These are phyloP conservation scores for Leccinum subrobustum DNA, from an alignment of 1,284 basidiomycete species.

Conservation along the genomic window DNA sequence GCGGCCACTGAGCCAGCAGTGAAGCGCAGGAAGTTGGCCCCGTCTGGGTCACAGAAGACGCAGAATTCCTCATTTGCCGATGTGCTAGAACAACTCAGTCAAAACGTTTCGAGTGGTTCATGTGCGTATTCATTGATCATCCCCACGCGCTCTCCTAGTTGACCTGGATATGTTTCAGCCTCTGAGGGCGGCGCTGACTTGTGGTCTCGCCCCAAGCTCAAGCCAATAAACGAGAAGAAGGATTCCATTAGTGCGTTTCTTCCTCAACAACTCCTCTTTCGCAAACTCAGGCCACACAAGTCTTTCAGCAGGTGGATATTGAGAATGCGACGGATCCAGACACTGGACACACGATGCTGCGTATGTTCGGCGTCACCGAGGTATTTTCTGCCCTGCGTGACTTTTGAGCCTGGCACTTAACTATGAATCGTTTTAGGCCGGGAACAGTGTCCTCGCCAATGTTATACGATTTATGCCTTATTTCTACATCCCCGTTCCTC, in stretches of 20 bases:
- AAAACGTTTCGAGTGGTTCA: constrained; percentile 50
- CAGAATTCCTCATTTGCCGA: constrained; percentile 65
- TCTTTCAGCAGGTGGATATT: constrained; percentile 94
- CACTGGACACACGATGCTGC: constrained; percentile 52
- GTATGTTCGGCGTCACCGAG: constrained; percentile 89
- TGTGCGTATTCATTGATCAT: constrained; percentile 33
- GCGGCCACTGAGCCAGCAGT: constrained; percentile 41
- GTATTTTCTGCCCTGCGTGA: constrained; percentile 35
- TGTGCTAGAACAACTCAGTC: constrained; percentile 73
- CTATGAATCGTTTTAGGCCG: constrained; percentile 47
- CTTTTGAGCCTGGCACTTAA: not conserved
- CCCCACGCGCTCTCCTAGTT: not conserved
- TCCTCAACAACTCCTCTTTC: not conserved
- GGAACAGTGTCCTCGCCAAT: constrained; percentile 85
- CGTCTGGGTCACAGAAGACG: constrained; percentile 21
- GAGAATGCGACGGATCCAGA: constrained; percentile 63
- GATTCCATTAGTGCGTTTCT: constrained; percentile 57
- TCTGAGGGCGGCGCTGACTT: constrained; percentile 73
- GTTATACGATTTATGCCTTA: constrained; percentile 86
- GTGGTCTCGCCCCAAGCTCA: constrained; percentile 75
- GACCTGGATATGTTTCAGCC: constrained; percentile 35
- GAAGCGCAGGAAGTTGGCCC: constrained; percentile 60
- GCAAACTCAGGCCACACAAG: constrained; percentile 36
- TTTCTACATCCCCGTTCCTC: constrained; percentile 85
- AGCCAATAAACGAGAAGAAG: constrained; percentile 52